These are phyloP conservation scores for Sporobolomyces phaffii DNA, from an alignment of 768 basidiomycete genomes.

Conservation along the genomic window DNA sequence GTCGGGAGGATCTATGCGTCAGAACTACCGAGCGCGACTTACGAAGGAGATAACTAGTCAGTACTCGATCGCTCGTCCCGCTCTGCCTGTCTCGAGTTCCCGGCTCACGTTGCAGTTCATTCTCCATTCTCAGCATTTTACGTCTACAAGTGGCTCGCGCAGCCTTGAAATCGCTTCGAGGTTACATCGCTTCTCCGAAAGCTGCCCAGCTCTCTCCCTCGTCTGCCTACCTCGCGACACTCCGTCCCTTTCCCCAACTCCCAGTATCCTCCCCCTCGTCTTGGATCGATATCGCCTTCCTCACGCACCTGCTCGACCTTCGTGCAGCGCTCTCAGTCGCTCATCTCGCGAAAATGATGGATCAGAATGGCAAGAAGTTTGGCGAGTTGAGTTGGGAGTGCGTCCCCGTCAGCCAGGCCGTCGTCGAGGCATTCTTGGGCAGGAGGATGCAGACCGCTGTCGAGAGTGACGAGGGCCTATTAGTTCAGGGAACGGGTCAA, in stretches of 20 bases:
- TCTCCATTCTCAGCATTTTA: conserved; percentile 50
- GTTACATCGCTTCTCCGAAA: not conserved
- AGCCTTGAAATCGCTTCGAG: conserved; percentile 57
- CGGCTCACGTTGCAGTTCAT: not conserved
- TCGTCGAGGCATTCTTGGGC: conserved; percentile 66
- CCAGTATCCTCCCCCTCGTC: not conserved
- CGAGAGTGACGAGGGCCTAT: conserved; percentile 50
- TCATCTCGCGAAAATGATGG: conserved; percentile 47
- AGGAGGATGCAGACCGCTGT: conserved; percentile 50
- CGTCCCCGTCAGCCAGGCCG: conserved; percentile 58
- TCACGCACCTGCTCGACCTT: conserved; percentile 53
- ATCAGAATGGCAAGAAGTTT: conserved; percentile 43
- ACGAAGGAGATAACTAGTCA: conserved; percentile 68
- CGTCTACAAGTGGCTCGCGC: conserved; percentile 68
- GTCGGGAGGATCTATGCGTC: conserved; percentile 50
- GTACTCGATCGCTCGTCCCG: too few species aligned
- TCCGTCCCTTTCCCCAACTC: conserved; percentile 41
- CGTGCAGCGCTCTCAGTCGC: conserved; percentile 61
- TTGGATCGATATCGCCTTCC: conserved; percentile 49
- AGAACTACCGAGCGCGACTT: conserved; percentile 56
- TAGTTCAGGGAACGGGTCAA: conserved; percentile 25
- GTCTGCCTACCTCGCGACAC: conserved; percentile 56
- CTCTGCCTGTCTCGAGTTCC: too few species aligned
- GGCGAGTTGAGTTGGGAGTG: conserved; percentile 55
- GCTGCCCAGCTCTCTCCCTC: conserved; percentile 49